Percentiles rank a stretch among this genome's conserved stretches.
Evolutionary conservation across 768 basidiomycete genomes (phyloP).

Genomic region (Pholiota microspora): DNA sequence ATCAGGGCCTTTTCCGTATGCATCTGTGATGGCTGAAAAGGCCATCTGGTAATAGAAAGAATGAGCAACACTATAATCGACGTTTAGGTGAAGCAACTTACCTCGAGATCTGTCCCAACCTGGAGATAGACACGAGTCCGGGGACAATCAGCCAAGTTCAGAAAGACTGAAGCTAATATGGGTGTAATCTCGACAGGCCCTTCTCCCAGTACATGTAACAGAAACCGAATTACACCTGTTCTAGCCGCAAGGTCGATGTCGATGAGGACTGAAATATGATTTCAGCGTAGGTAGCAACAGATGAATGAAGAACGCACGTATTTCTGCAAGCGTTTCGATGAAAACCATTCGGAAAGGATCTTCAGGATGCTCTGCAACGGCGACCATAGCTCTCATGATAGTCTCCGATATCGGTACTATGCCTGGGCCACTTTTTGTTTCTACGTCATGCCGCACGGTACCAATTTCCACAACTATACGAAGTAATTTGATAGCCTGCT

Average conservation of each 20-base stretch:
- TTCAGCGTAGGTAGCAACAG: not conserved
- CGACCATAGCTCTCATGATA: conserved; percentile 86
- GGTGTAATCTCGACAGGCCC: conserved; percentile 82
- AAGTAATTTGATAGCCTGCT: conserved; percentile 89
- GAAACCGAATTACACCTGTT: conserved; percentile 81
- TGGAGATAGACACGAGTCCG: conserved; percentile 73
- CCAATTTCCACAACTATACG: conserved; percentile 80
- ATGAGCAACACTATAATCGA: not conserved
- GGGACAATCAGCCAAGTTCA: conserved; percentile 85
- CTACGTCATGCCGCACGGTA: conserved; percentile 50
- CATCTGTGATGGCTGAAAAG: conserved; percentile 87
- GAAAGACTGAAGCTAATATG: conserved; percentile 73
- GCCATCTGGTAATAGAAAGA: conserved; percentile 56
- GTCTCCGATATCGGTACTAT: conserved; percentile 66
- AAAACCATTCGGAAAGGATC: conserved; percentile 84
- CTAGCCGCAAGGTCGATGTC: conserved; percentile 81
- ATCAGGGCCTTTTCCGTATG: conserved; percentile 79
- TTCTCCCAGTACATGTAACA: conserved; percentile 87
- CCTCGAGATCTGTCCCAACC: conserved; percentile 89
- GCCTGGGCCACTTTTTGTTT: conserved; percentile 37
- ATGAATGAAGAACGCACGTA: conserved; percentile 51
- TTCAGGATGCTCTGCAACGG: conserved; percentile 89
- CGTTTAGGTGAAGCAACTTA: conserved; percentile 28
- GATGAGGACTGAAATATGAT: conserved; percentile 68
- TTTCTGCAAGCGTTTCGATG: conserved; percentile 86